Evolutionary conservation across 768 basidiomycete genomes (phyloP).

Genomic region (Suillus weaverae): DNA sequence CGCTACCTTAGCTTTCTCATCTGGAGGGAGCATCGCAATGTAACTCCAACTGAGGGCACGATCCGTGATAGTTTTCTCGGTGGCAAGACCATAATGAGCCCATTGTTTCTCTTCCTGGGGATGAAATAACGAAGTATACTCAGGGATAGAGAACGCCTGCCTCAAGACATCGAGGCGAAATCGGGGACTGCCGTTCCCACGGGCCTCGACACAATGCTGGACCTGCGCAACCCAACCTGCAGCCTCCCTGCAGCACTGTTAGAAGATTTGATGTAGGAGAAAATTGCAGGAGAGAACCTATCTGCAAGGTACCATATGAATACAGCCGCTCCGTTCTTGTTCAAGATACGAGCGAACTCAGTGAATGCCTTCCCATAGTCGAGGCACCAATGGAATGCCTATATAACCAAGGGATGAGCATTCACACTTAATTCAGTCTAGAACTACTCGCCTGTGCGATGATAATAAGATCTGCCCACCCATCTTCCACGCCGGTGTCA

Average conservation of each 20-base stretch:
- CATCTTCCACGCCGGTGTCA: constrained; percentile 53
- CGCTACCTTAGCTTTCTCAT: constrained; percentile 53
- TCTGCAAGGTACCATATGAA: constrained; percentile 93
- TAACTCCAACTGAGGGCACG: constrained; percentile 85
- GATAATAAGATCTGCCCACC: constrained; percentile 78
- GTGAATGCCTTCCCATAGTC: constrained; percentile 71
- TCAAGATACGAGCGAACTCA: constrained; percentile 60
- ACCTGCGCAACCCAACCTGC: constrained; percentile 79
- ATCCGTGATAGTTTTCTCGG: constrained; percentile 58
- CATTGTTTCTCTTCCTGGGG: constrained; percentile 57
- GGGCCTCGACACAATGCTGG: constrained; percentile 66
- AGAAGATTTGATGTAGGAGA: neutral
- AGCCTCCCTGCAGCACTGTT: constrained; percentile 40
- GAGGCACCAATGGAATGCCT: constrained; percentile 96
- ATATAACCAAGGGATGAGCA: constrained; percentile 1
- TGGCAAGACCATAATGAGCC: constrained; percentile 51
- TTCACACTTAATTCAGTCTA: constrained; percentile 26
- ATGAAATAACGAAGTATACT: constrained; percentile 62
- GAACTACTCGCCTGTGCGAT: constrained; percentile 60
- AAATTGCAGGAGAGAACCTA: constrained; percentile 40
- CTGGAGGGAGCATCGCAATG: constrained; percentile 60
- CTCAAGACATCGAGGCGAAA: constrained; percentile 79
- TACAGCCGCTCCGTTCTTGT: constrained; percentile 64
- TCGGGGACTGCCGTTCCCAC: constrained; percentile 69
- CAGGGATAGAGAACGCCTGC: constrained; percentile 57